Percentiles rank a stretch among this genome's conserved stretches.
phyloP scores from a whole-genome alignment of 2,329 filamentous ascomycete species.

The Simplicillium sp. region DNA sequence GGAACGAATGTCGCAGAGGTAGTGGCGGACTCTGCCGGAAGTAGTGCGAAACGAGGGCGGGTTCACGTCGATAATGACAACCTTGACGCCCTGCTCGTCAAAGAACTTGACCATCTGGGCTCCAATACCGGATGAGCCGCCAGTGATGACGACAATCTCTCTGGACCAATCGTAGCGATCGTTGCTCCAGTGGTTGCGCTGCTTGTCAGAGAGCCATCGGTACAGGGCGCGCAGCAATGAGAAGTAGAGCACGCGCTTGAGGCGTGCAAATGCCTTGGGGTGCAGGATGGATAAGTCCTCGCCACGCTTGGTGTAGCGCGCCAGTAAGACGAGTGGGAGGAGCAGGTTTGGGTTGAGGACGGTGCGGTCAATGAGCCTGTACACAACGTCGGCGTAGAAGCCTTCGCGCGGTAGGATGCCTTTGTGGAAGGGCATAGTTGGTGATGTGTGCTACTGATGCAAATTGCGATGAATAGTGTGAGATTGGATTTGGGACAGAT shows the following conservation, averaged over 20 bases:
- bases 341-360: constrained; percentile 56
- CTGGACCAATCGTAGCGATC: constrained; percentile 52
- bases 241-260: constrained; percentile 27
- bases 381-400: constrained; percentile 51
- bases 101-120: constrained; percentile 54
- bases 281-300: constrained; percentile 43
- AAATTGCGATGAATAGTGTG: no score
- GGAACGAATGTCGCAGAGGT: constrained; percentile 60
- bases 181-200: constrained; percentile 24
- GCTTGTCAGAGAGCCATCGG: constrained; percentile 21
- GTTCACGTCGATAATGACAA: constrained; percentile 64
- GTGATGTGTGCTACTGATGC: no score
- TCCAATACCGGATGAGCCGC: constrained; percentile 67
- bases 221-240: constrained; percentile 17
- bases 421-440: constrained; percentile 32
- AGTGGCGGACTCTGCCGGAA: constrained; percentile 52
- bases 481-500: no score
- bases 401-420: constrained; percentile 46
- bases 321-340: constrained; percentile 52
- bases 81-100: constrained; percentile 54
- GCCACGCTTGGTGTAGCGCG: constrained; percentile 54
- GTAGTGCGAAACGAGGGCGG: constrained; percentile 39
- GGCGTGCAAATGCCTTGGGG: constrained; percentile 36
- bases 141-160: constrained; percentile 66
- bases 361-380: constrained; percentile 47